Percentiles rank a stretch among this genome's conserved stretches.
Conservation (phyloP, 2,329 filamentous ascomycete genomes). For the Trichoderma brevicompactum region DNA sequence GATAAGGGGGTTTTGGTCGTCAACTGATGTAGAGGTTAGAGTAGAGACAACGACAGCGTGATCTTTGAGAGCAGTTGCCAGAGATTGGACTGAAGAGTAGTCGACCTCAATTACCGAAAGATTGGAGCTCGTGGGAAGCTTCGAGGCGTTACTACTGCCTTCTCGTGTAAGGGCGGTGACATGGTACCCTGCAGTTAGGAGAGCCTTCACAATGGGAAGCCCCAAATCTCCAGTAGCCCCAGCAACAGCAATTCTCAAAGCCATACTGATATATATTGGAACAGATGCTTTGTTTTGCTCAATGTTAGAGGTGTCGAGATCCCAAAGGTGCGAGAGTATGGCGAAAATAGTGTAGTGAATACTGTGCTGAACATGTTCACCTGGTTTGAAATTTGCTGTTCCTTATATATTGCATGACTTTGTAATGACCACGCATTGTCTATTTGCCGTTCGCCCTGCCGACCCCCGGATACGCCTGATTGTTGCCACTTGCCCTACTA, state of each 20-base stretch:
- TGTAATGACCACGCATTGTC: no score
- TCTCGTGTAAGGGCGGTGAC: slow-evolving; percentile 1
- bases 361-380: no score
- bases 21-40: neutral
- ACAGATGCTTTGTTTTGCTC: no score
- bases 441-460: no score
- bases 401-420: no score
- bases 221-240: slow-evolving; percentile 12
- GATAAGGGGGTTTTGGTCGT: slow-evolving; percentile 4
- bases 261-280: neutral
- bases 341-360: no score
- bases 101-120: neutral
- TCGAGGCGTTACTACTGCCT: slow-evolving; percentile 10
- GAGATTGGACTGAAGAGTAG: neutral
- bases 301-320: no score
- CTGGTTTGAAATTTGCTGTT: no score
- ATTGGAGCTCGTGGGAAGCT: neutral
- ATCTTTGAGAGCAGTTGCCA: neutral
- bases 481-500: no score
- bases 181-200: neutral
- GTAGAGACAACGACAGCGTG: slow-evolving; percentile 7
- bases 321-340: no score
- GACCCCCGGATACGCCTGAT: no score
- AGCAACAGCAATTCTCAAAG: neutral
- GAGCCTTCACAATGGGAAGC: slow-evolving; percentile 1